Conservation (phyloP, 495 filamentous ascomycete genomes). For the Oleoguttula mirabilis region DNA sequence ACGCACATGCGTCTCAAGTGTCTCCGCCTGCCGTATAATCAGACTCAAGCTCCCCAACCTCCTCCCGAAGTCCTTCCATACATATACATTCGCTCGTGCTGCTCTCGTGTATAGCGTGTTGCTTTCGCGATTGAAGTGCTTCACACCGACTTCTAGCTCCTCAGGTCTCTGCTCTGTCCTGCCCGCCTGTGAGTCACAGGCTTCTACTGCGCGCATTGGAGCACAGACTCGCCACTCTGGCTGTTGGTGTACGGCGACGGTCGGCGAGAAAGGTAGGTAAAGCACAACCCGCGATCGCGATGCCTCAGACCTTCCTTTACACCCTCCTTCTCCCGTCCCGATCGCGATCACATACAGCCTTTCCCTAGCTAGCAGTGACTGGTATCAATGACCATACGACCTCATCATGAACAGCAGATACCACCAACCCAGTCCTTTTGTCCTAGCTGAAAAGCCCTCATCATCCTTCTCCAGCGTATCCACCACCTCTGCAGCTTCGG, state of each 20-base stretch:
- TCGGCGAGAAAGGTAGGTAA: constrained; percentile 3
- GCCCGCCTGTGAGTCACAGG: not conserved
- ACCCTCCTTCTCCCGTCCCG: constrained; percentile 2
- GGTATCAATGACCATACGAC: constrained; percentile 8
- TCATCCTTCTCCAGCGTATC: constrained; percentile 15
- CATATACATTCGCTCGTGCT: constrained; percentile 7
- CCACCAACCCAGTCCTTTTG: constrained; percentile 2
- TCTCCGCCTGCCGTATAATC: too few relatives aligned
- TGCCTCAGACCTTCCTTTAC: constrained; percentile 5
- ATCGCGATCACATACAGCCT: constrained; percentile 18
- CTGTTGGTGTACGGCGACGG: not conserved
- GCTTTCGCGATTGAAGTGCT: constrained; percentile 12
- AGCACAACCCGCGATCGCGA: not conserved
- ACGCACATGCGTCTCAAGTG: too few relatives aligned
- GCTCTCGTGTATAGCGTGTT: constrained; percentile 16
- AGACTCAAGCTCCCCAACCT: constrained; percentile 3
- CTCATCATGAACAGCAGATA: constrained; percentile 11
- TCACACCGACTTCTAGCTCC: not conserved
- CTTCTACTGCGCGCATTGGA: not conserved
- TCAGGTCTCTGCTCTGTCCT: not conserved
- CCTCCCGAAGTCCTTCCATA: constrained; percentile 15
- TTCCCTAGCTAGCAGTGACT: not conserved
- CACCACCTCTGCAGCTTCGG: constrained; percentile 10
- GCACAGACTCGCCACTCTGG: too few relatives aligned
- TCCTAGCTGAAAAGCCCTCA: constrained; percentile 18